Evolutionary conservation across 2,329 filamentous ascomycete species (phyloP).

Genomic region (Aspergillus bombycis): DNA sequence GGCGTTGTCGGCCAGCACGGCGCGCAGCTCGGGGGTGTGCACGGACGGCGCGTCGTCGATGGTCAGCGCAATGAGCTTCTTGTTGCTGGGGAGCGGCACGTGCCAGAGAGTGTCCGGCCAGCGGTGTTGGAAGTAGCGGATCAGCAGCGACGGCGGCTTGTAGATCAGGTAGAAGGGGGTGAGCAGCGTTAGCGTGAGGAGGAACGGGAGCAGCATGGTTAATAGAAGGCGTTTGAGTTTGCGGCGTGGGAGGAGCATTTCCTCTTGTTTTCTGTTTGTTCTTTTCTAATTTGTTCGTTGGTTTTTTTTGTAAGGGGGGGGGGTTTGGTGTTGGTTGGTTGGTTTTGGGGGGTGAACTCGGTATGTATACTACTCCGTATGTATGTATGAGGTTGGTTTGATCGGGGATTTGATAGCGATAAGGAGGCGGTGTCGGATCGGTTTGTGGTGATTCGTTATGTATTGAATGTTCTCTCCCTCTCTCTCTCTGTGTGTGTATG

Average conservation of each 20-base stretch:
- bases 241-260: constrained; percentile 20
- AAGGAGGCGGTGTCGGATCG: too few relatives aligned
- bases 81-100: constrained; percentile 51
- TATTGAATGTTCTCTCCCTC: too few relatives aligned
- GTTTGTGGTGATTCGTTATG: too few relatives aligned
- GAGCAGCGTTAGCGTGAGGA: constrained; percentile 30
- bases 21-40: constrained; percentile 71
- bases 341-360: too few relatives aligned
- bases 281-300: too few relatives aligned
- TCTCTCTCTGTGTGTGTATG: too few relatives aligned
- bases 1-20: constrained; percentile 65
- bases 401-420: too few relatives aligned
- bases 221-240: constrained; percentile 28
- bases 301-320: background rate
- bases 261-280: background rate
- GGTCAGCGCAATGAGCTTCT: constrained; percentile 76
- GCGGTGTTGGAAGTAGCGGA: constrained; percentile 68
- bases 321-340: background rate
- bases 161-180: constrained; percentile 71
- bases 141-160: constrained; percentile 74
- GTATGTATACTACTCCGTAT: too few relatives aligned
- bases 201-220: constrained; percentile 40
- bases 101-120: constrained; percentile 84
- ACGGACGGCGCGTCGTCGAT: constrained; percentile 83
- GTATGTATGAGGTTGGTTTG: too few relatives aligned